Evolutionary conservation across 208 protist genomes (phyloP), one percentile per base, ranked within the genome.

Genomic region (Phytomonas sp.): DNA sequence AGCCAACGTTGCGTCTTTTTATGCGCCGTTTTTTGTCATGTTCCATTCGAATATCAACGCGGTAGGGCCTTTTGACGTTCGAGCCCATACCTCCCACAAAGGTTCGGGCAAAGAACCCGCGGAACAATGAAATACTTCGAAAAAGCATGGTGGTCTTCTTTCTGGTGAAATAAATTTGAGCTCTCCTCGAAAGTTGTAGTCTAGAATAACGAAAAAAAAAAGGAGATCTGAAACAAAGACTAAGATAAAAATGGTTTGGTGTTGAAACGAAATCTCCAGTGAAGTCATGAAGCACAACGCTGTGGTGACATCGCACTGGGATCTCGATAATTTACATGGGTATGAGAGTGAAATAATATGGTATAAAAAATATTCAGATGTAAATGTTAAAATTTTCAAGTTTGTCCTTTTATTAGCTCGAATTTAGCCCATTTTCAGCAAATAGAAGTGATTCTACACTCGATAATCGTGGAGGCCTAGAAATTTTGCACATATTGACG

Each of bases 21-120:
- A 81, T 78, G 34, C 89, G 77, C 4, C 83, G 68, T 70, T 91
- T 91, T 74, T 92, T 94, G 75, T 94, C 89, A 70, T 92, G 86
- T 74, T 87, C 89, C 86, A 93, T 92, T 29, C 89, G 84, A 60
- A 91, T 86, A 61, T 89, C 85, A 64, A 94, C 87, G 16, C 89
- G 84, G 63, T 93, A 94, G 0, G 87, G 87, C 3, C 89, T 78
- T 71, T 93, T 94, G 4, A 89, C 87, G 60, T 94, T 94, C 8
- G 72, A 67, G 32, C 81, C 77, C 87, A 92, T 92, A 11, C 87
- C 87, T 66, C 89, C 87, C 26, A 88, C 77, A 66, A 92, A 89
- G 23, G 83, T 91, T 33, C 80, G 72, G 11, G 80, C 80, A 36
- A 94, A 87, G 64, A 92, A 94, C 56, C 86, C 84, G 29, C 78